Base-by-base conservation (phyloP, 108 stramenopile genomes). In the Hondaea fermentalgiana region DNA sequence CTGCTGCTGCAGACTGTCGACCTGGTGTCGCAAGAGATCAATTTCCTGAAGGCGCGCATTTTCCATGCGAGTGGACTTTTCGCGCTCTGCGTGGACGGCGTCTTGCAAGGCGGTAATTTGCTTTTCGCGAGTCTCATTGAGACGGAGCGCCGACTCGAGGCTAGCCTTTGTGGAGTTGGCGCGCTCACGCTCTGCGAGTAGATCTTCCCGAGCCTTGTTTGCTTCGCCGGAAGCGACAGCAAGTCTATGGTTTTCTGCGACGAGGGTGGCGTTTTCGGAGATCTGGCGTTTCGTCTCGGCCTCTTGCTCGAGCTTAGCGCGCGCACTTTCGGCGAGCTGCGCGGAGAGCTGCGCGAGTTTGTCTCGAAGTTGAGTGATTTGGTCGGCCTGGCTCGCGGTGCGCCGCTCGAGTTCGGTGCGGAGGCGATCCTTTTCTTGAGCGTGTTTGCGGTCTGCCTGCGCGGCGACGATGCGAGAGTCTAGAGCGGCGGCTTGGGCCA, bases 111-210 rank as follows among this genome's bases (percentile, higher is more conserved):
- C 51, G 45, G 44, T 53, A 12, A 83, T 47, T 53, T 83, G 76
- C 51, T 53, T 83, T 83, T 83, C 76, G 6, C 76, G 76, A 12
- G 76, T 83, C 51, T 83, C 76, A 53, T 53, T 83, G 23, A 83
- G 76, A 12, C 76, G 45, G 51, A 53, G 45, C n/a, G 76, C 76
- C 12, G 76, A 83, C 51, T 83, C 76, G 12, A 83, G 49, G 23
- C 76, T 83, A 8, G 19, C 76, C 51, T 83, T 47, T 47, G 76
- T 4, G n/a, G 76, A 83, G 3, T 43, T 25, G n/a, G 49, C 25
- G 45, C 28, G 76, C 17, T 83, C 51, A 17, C 51, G 45, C 76
- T 83, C 76, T 53, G 76, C 28, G n/a, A 25, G 43, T 6, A 83
- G 76, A 17, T 83, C 51, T 12, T 83, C 28, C 17, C 23, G 44